These are phyloP conservation scores for Mycena belliarum DNA, from an alignment of 768 basidiomycete species.

Conservation along the genomic window DNA sequence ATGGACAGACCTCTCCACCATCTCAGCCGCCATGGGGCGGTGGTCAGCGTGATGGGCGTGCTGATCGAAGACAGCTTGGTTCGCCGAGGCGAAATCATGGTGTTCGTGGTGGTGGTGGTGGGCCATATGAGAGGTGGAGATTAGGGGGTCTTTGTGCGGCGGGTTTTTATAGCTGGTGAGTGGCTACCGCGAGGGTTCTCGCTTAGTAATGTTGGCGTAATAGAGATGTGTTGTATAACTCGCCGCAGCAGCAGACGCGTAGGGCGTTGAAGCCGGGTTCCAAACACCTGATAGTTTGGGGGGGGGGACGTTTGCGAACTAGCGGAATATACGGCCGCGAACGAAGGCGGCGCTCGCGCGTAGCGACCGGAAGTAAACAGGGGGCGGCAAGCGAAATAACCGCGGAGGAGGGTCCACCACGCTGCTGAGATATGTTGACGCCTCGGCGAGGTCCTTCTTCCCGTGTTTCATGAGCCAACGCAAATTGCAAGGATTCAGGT, in stretches of 20 bases:
- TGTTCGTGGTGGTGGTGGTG: background rate
- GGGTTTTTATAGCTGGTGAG: background rate
- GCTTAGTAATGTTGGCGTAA: background rate
- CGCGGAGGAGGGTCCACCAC: background rate
- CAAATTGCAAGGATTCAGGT: background rate
- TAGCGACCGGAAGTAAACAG: background rate
- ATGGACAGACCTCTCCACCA: slow-evolving; percentile 15
- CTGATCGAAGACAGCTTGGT: slow-evolving; percentile 21
- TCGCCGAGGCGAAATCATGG: slow-evolving; percentile 19
- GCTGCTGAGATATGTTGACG: background rate
- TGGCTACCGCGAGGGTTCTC: background rate
- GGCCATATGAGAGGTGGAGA: background rate
- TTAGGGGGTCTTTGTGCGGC: background rate
- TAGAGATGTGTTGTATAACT: too few relatives aligned
- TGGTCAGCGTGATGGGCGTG: slow-evolving; percentile 22
- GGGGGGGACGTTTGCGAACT: background rate
- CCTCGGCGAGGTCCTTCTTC: background rate
- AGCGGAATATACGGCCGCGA: background rate
- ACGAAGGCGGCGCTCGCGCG: background rate
- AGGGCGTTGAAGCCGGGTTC: too few relatives aligned
- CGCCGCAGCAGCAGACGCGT: too few relatives aligned
- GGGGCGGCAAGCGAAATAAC: background rate
- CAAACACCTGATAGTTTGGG: too few relatives aligned
- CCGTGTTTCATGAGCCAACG: background rate
- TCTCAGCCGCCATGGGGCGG: slow-evolving; percentile 15